Evolutionary conservation across 345 rosid species (phyloP), one percentile per base, ranked within the genome.

Genomic region (Lumnitzera littorea): DNA sequence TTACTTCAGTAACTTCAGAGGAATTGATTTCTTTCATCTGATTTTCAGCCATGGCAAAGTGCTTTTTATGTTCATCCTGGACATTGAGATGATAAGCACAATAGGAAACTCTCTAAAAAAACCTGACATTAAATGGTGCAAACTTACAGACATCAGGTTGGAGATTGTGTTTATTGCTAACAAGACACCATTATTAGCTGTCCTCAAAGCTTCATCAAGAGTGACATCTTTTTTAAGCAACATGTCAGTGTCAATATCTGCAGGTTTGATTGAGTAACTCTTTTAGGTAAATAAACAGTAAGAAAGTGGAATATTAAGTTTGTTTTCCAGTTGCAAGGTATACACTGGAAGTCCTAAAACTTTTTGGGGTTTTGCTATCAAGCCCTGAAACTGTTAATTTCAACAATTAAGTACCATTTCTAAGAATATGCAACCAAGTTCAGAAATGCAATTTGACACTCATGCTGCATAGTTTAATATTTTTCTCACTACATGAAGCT

Each of bases 191-290:
- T 63, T 81, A 77, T 92, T 85, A 63, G 94, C 96, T 67, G 80
- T 84, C 79, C 74, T 87, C 70, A 92, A 67, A 62, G 96, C 98
- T 78, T 87, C 96, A 15, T 92, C 96, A 60, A 92, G 78, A 43
- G 98, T 92, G 60, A 89, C 51, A 61, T 89, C 96, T 67, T 82
- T 89, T 67, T 89, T 78, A 12, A 92, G 94, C 63, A 92, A 80
- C 57, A 73, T 69, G 68, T 92, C 89, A 12, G 89, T 78, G 69
- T 87, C 96, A 73, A 92, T 82, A 81, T 87, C 98, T 92, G 83
- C 36, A 69, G 31, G 67, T 2, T 23, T 54, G 49, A 64, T 36
- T 6, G 11, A 50, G 52, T 16, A 14, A 50, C 52, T 50, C 9
- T 16, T 36, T 36, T 36, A 36, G 43, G 43, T 36, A 36, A 36